These are phyloP conservation scores for Irpex rosettiformis DNA, from an alignment of 1,284 basidiomycete species.

Conservation along the genomic window DNA sequence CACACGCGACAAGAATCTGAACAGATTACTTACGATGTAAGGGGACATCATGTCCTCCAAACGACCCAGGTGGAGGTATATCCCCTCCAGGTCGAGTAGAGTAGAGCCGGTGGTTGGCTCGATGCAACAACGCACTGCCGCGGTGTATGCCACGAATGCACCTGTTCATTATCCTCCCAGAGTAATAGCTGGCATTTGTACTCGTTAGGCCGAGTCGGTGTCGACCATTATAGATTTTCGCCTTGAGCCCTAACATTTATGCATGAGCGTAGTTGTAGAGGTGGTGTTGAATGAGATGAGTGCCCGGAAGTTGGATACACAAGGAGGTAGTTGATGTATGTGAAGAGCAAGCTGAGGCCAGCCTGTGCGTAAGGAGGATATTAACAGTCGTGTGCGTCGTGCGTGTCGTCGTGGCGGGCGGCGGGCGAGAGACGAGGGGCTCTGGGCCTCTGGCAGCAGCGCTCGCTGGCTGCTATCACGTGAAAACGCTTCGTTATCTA, in stretches of 20 bases:
- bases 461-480: neutral
- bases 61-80: slow-evolving; percentile 13
- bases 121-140: slow-evolving; percentile 10
- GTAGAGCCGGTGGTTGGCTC: slow-evolving; percentile 13
- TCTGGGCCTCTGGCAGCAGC: neutral
- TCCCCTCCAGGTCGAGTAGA: slow-evolving; percentile 11
- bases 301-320: neutral
- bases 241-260: slow-evolving; percentile 16
- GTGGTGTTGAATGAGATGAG: neutral
- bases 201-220: slow-evolving; percentile 11
- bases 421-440: neutral
- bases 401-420: neutral
- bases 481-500: neutral
- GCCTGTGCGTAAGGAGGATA: slow-evolving; percentile 1
- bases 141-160: slow-evolving; percentile 16
- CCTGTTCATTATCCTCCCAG: slow-evolving; percentile 11
- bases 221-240: slow-evolving; percentile 14
- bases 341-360: slow-evolving; percentile 1
- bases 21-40: slow-evolving; percentile 12
- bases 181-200: slow-evolving; percentile 10
- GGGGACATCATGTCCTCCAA: slow-evolving; percentile 14
- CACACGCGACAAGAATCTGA: neutral
- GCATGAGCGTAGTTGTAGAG: slow-evolving; percentile 10
- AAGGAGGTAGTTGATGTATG: neutral
- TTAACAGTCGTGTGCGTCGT: neutral